These are phyloP conservation scores for Pezizomycotina sp. DNA, from an alignment of 2,329 filamentous ascomycete genomes.

Conservation along the genomic window DNA sequence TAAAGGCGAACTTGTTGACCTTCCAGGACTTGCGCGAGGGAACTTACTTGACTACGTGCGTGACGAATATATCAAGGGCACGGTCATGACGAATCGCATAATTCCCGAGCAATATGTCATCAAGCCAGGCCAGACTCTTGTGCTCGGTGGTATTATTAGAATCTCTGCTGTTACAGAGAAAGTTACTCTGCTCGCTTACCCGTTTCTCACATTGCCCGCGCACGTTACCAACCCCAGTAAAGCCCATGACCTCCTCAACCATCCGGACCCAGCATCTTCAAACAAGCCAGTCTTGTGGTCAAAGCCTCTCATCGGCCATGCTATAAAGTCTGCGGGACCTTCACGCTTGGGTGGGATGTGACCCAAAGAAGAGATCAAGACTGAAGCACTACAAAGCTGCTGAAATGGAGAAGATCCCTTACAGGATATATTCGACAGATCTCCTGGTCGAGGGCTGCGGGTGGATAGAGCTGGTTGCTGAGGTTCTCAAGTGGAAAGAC, in stretches of 20 bases:
- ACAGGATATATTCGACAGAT: conserved; percentile 62
- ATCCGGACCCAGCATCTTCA: conserved; percentile 12
- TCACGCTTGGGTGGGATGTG: conserved; percentile 63
- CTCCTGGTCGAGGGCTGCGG: conserved; percentile 82
- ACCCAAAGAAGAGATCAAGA: conserved; percentile 60
- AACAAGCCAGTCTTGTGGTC: conserved; percentile 8
- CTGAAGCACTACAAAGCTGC: conserved; percentile 41
- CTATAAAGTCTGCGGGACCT: conserved; percentile 47
- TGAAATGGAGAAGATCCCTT: conserved; percentile 54
- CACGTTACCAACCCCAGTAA: conserved; percentile 71
- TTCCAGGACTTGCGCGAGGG: conserved; percentile 41
- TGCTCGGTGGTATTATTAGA: conserved; percentile 78
- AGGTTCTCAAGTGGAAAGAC: conserved; percentile 49
- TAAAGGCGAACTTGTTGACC: conserved; percentile 78
- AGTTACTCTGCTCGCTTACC: conserved; percentile 58
- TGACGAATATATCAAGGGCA: conserved; percentile 20
- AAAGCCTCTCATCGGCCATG: conserved; percentile 1
- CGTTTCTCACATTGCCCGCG: conserved; percentile 61
- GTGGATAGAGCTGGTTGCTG: conserved; percentile 76
- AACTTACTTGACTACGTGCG: conserved; percentile 21
- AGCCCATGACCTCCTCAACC: conserved; percentile 46
- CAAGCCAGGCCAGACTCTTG: conserved; percentile 59
- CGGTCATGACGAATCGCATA: conserved; percentile 66
- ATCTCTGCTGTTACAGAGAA: conserved; percentile 30
- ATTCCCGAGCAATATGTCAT: conserved; percentile 57